Percentiles rank a stretch among this genome's conserved stretches.
These are phyloP conservation scores for Monilinia polystroma DNA, from an alignment of 2,329 filamentous ascomycete species.

Conservation along the genomic window DNA sequence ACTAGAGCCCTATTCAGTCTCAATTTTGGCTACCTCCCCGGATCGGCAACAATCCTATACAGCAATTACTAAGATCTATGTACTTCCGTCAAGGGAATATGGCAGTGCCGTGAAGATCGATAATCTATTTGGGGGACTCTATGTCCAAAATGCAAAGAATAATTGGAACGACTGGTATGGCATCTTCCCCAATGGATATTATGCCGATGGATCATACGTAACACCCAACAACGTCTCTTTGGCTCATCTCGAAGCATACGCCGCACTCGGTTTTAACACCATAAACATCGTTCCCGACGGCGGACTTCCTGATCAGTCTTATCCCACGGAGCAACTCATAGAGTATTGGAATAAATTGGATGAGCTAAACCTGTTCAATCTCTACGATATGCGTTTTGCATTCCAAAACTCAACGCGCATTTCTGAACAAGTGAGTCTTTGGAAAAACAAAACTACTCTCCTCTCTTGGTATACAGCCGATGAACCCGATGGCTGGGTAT, in stretches of 20 bases:
- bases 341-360: conserved; percentile 47
- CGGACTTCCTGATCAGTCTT: conserved; percentile 42
- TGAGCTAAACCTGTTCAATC: conserved; percentile 46
- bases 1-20: conserved; percentile 43
- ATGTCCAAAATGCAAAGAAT: conserved; percentile 42
- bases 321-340: conserved; percentile 41
- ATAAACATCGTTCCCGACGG: conserved; percentile 45
- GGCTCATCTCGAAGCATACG: conserved; percentile 43
- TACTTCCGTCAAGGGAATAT: conserved; percentile 46
- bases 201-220: conserved; percentile 39
- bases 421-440: conserved; percentile 34
- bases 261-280: conserved; percentile 48
- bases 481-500: conserved; percentile 46
- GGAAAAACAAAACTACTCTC: conserved; percentile 41
- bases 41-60: conserved; percentile 41
- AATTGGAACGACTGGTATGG: conserved; percentile 39
- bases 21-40: conserved; percentile 39
- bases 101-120: conserved; percentile 50
- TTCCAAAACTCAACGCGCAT: conserved; percentile 43
- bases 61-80: conserved; percentile 42
- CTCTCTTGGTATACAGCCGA: conserved; percentile 57
- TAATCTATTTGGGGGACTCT: conserved; percentile 47
- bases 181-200: conserved; percentile 49
- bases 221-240: conserved; percentile 37
- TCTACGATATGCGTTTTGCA: conserved; percentile 42